A percentile compares a stretch with the other conserved stretches of the same genome.
These are phyloP conservation scores for Urochloa ruziziensis DNA, from an alignment of 176 grass and related monocot genomes.

Conservation along the genomic window DNA sequence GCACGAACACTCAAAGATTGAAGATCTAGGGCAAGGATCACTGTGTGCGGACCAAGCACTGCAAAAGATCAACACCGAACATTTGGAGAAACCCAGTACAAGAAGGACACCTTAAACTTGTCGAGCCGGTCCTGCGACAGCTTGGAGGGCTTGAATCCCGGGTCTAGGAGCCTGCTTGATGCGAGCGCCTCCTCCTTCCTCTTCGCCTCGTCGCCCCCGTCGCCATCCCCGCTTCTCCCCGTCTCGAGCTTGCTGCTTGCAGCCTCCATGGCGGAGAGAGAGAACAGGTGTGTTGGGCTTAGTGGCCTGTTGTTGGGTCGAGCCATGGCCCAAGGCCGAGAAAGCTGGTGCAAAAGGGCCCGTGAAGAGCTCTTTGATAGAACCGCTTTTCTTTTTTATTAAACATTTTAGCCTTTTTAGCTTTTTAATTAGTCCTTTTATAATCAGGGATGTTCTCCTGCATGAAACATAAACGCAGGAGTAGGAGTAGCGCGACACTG, in stretches of 20 bases:
- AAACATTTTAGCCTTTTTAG: not conserved
- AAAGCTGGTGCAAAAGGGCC: not conserved
- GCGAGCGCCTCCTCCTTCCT: constrained; percentile 58
- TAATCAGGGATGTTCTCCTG: not conserved
- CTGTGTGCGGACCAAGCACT: not conserved
- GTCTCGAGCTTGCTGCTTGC: not conserved
- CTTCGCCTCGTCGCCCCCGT: constrained; percentile 23
- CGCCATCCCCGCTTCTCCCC: constrained; percentile 12
- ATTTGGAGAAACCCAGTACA: constrained; percentile 2
- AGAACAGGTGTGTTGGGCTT: not conserved
- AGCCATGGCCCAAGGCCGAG: not conserved
- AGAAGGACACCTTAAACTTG: constrained; percentile 62
- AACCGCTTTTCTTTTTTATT: not conserved
- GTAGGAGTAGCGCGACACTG: not conserved
- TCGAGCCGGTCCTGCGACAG: constrained; percentile 60
- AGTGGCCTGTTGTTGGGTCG: not conserved
- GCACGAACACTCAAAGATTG: not conserved
- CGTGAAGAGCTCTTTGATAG: not conserved
- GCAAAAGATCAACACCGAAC: not conserved
- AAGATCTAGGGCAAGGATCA: not conserved
- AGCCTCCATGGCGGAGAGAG: not conserved
- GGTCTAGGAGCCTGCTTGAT: constrained; percentile 49
- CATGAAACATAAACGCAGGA: not conserved
- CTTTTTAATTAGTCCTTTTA: not conserved
- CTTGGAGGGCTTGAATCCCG: constrained; percentile 67